Base-by-base conservation (phyloP, 2,329 filamentous ascomycete genomes). In the Alternaria sp. region DNA sequence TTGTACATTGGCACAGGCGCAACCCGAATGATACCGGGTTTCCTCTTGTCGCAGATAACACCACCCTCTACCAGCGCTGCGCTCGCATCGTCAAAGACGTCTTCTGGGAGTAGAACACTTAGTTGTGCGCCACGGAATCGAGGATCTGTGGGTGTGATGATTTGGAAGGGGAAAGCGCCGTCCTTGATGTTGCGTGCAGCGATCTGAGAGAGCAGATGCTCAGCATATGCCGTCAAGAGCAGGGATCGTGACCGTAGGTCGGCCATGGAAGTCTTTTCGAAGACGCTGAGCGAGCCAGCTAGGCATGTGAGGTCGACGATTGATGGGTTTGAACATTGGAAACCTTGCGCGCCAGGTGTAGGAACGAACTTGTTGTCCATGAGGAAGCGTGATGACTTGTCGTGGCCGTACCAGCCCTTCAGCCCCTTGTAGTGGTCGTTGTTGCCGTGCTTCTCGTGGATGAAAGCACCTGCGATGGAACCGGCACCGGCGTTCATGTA, bases 401-500 rank as follows among this genome's bases (percentile, higher is more conserved):
- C 90, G 56, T 88, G 89, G 54, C 93, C 93, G 85, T 94, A 97
- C 93, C 93, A 97, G 18, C 93, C 93, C 32, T 87, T 84, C 1
- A 96, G 82, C 2, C 93, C 86, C 7, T 86, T 88, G 26, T 84
- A 84, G 71, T 88, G 92, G 5, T 65, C 67, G 39, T 91, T 88
- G 41, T 79, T 75, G 47, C 89, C 88, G 75, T 95, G 90, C 53
- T 83, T 84, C 72, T 91, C 86, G 77, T 96, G 92, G 6, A 97
- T 89, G 69, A 93, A 97, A 1, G 90, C 83, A 0, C 89, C 92
- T 1, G 87, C 92, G 63, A 95, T 94, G 11, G 89, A 85, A 5
- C 93, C 93, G 0, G 93, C 92, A 0, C 93, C 93, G 11, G 89
- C 88, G 74, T 96, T 96, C 75, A 96, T 86, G 81, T 97, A 97